These are phyloP conservation scores for Gaertneriomyces semiglobifer DNA, from an alignment of 192 early-diverging fungal genomes.

Conservation along the genomic window DNA sequence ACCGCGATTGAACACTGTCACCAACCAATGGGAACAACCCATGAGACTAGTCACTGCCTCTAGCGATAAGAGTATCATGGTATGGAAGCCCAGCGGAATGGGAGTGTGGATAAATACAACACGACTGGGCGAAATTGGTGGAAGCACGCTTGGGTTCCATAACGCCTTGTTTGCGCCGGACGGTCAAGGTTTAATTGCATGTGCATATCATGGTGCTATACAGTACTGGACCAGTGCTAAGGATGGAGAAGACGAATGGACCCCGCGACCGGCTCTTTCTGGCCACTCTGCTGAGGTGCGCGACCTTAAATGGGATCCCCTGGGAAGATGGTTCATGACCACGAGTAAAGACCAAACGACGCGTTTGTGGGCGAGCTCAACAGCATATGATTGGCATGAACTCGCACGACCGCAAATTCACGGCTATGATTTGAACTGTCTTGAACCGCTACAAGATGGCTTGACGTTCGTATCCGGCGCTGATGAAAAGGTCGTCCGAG, in stretches of 20 bases:
- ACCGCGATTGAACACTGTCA: slow-evolving; percentile 42
- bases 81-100: slow-evolving; percentile 77
- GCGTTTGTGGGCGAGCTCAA: slow-evolving; percentile 64
- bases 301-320: slow-evolving; percentile 78
- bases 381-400: slow-evolving; percentile 75
- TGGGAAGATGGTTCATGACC: slow-evolving; percentile 67
- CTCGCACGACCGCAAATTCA: slow-evolving; percentile 93
- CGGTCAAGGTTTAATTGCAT: slow-evolving; percentile 64
- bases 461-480: slow-evolving; percentile 82
- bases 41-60: slow-evolving; percentile 79
- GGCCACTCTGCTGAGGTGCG: slow-evolving; percentile 83
- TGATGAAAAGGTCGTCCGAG: slow-evolving; percentile 91
- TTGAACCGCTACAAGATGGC: slow-evolving; percentile 65
- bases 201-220: slow-evolving; percentile 80
- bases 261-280: slow-evolving; percentile 63
- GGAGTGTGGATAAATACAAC: slow-evolving; percentile 81
- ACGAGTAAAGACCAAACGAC: slow-evolving; percentile 87
- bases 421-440: slow-evolving; percentile 88
- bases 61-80: slow-evolving; percentile 86
- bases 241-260: slow-evolving; percentile 55
- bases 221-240: slow-evolving; percentile 70
- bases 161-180: slow-evolving; percentile 69
- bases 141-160: slow-evolving; percentile 75
- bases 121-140: slow-evolving; percentile 88
- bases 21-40: slow-evolving; percentile 41